A percentile compares a stretch with the other conserved stretches of the same genome.
Evolutionary conservation across 2,329 filamentous ascomycete species (phyloP).

Genomic region (Bertia moriformis): DNA sequence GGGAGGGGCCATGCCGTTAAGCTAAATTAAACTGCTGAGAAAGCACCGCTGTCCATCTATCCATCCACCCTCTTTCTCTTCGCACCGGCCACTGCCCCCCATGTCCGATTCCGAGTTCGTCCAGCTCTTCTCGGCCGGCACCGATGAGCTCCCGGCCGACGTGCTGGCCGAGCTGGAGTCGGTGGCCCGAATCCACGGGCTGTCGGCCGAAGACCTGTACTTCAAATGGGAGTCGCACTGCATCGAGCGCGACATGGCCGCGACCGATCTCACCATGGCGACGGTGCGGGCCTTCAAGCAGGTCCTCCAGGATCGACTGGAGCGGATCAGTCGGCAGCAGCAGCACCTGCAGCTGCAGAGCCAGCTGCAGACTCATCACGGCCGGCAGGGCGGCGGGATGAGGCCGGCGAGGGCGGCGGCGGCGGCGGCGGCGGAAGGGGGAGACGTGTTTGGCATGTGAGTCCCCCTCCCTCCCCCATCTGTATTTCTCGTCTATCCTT

Average conservation of each 20-base stretch:
- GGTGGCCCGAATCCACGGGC: constrained; percentile 69
- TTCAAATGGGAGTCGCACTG: constrained; percentile 99
- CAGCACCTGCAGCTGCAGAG: constrained; percentile 48
- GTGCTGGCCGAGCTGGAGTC: constrained; percentile 70
- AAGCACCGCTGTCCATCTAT: no score
- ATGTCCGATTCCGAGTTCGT: no score
- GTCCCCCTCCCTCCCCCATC: no score
- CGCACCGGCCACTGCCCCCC: no score
- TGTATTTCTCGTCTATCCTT: no score
- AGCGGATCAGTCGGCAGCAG: no score
- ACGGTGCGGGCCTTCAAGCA: constrained; percentile 70
- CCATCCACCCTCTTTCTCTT: no score
- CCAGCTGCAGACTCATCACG: constrained; percentile 49
- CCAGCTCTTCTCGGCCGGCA: constrained; percentile 40
- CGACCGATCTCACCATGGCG: constrained; percentile 55
- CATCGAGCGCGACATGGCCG: constrained; percentile 78
- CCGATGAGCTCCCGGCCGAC: constrained; percentile 56
- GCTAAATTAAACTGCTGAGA: no score
- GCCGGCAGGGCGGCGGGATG: constrained; percentile 39
- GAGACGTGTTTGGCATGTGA: constrained; percentile 78
- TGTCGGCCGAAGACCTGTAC: constrained; percentile 74
- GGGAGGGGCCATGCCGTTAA: no score
- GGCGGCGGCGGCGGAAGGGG: constrained; percentile 33
- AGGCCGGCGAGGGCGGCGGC: constrained; percentile 46
- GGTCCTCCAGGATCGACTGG: constrained; percentile 67